Evolutionary conservation across 768 basidiomycete genomes (phyloP).

Genomic region (Brasilioporus rufonigricans): DNA sequence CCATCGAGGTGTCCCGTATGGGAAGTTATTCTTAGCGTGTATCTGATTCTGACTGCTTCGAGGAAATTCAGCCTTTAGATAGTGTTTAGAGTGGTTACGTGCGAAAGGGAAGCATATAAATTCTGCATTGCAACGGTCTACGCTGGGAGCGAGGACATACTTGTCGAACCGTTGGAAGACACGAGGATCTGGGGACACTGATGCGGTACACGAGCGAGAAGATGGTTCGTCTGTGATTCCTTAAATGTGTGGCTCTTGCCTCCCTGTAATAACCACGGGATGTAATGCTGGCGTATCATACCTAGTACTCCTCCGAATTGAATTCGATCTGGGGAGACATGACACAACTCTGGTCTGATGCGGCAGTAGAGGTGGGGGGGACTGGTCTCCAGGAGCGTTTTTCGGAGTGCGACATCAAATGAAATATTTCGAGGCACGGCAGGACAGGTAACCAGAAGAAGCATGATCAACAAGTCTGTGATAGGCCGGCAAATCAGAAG

Average conservation of each 20-base stretch:
- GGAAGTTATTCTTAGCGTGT: background rate
- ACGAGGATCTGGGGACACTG: too few species aligned
- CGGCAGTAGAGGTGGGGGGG: constrained; percentile 1
- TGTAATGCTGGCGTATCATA: background rate
- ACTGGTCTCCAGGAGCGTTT: background rate
- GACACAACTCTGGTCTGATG: background rate
- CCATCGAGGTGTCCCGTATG: background rate
- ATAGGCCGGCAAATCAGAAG: background rate
- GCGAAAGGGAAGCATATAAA: constrained; percentile 7
- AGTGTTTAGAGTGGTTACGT: constrained; percentile 11
- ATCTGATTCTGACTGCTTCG: background rate
- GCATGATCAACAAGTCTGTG: background rate
- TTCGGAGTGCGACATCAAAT: too few species aligned
- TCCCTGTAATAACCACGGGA: background rate
- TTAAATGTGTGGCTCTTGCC: background rate
- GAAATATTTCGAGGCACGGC: background rate
- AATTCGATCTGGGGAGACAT: background rate
- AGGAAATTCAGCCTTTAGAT: constrained; percentile 7
- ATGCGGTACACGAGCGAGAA: background rate
- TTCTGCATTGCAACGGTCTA: background rate
- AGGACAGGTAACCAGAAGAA: background rate
- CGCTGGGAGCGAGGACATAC: constrained; percentile 2
- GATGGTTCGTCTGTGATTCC: background rate
- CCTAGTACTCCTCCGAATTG: background rate
- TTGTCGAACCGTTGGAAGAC: background rate